Evolutionary conservation across 1,284 basidiomycete species (phyloP).

Genomic region (Fomitiporia mediterranea): DNA sequence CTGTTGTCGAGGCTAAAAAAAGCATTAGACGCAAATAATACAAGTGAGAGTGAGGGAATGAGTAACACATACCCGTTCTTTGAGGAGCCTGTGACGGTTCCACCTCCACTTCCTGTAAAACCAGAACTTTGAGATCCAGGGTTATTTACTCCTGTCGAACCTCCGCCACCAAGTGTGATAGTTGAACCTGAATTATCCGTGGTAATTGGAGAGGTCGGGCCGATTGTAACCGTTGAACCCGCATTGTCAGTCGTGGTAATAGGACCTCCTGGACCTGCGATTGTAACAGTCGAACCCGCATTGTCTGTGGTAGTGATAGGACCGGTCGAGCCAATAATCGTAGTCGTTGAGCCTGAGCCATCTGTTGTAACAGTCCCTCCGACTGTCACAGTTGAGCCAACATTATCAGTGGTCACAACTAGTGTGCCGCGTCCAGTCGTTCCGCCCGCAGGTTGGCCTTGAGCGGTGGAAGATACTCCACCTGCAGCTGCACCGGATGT

Average conservation of each 20-base stretch:
- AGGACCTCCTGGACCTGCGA: neutral
- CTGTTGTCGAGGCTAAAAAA: neutral
- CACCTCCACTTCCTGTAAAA: slow-evolving; percentile 16
- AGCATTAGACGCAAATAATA: too few species aligned
- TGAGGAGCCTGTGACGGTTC: slow-evolving; percentile 15
- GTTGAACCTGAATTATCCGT: slow-evolving; percentile 4
- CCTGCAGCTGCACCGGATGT: slow-evolving; percentile 15
- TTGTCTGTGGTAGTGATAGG: neutral
- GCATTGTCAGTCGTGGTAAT: slow-evolving; percentile 6
- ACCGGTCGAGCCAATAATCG: neutral
- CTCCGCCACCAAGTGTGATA: slow-evolving; percentile 1
- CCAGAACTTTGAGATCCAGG: neutral
- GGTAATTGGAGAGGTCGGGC: neutral
- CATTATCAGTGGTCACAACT: neutral
- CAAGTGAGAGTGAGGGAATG: neutral
- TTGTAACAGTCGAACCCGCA: neutral
- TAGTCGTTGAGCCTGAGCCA: neutral
- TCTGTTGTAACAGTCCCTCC: neutral
- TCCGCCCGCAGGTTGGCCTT: neutral
- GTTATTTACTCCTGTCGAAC: neutral
- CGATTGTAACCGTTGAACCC: neutral
- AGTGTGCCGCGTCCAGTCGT: neutral
- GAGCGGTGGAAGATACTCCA: slow-evolving; percentile 4
- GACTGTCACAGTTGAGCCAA: slow-evolving; percentile 1
- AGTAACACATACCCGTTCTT: neutral